Evolutionary conservation across 768 basidiomycete genomes (phyloP), one percentile per base, ranked within the genome.

Genomic region (Scleroderma citrinum): DNA sequence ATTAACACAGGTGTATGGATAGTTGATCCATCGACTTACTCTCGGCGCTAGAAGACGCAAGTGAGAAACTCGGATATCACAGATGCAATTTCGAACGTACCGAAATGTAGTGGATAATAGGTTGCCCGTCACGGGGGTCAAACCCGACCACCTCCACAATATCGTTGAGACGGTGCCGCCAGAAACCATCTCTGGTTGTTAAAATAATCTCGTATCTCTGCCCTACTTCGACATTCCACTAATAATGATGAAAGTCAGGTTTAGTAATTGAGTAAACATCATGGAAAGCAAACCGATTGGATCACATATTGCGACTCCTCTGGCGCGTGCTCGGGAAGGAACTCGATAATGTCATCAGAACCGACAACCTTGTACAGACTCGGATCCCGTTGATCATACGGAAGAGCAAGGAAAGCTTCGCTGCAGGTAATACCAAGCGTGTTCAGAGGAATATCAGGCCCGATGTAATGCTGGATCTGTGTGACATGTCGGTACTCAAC

Each of bases 151-250:
- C 47, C 14, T 62, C 51, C 16, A 60, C 23, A n/a, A 59, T 42
- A 31, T 65, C 57, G 11, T 52, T 51, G 10, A 60, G 47, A 44
- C 56, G 55, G 30, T 59, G 54, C 30, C 62, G 50, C 60, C 60
- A 58, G 4, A 65, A 43, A 19, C 56, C 55, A 32, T 63, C 59
- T 45, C 58, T 60, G 41, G 56, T 63, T 2, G 61, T 63, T 47
- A 63, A 40, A 16, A 57, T 35, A 6, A 64, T 51, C 8, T 60
- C 56, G 20, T 56, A 58, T 30, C 49, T 57, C 30, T n/a, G 36
- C 16, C 56, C 53, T 2, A 47, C 30, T 21, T 56, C 40, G 14
- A 62, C 38, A 4, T 60, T 57, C 60, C 62, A 60, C 57, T 62
- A 24, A 19, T 36, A 39, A 44, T 19, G 23, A 7, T 24, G 23